Evolutionary conservation across 176 grass and related monocot genomes (phyloP), one percentile per base, ranked within the genome.

Genomic region (Aegilops tauschii): DNA sequence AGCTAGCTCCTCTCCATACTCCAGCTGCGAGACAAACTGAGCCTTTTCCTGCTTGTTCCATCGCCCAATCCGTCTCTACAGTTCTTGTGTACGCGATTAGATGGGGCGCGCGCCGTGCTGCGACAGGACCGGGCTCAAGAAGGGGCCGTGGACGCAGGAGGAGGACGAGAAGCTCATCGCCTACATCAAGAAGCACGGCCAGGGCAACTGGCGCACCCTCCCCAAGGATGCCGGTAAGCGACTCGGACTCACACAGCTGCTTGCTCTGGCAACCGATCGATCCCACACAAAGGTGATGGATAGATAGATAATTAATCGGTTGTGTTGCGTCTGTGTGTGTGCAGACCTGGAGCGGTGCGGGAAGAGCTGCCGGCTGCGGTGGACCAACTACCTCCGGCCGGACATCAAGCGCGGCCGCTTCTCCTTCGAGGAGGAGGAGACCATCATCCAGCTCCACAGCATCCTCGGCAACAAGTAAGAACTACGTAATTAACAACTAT

Each of bases 401-500:
- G 97, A 99, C 86, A 99, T 99, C 82, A 99, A 99, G 68, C 89
- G 94, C 80, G 97, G 97, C 62, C 84, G 94, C 82, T 99, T 99
- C 89, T 96, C 97, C 54, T 96, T 99, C 67, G 97, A 99, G 83
- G 97, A 99, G 80, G 97, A 99, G 84, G 94, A 99, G 90, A 23
- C 97, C 44, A 96, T 99, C 88, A 93, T 99, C 85, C 97, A 99
- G 73, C 89, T 99, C 20, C 97, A 99, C 86, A 93, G 92, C 82
- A 87, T 99, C 79, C 76, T 99, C 23, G 97, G 97, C 58, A 99
- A 99, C 97, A 99, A 96, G 97, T 99, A 88, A 93, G 96, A 66
- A 74, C 16, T 12, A 44, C 30, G 30, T 30, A 34, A 34, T 34
- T 34, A 34, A 36, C 35, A 36, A 36, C 5, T 36, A 36, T 0